A percentile compares a stretch with the other conserved stretches of the same genome.
Evolutionary conservation across 2,329 filamentous ascomycete genomes (phyloP).

Genomic region (Penicillium griseofulvum): DNA sequence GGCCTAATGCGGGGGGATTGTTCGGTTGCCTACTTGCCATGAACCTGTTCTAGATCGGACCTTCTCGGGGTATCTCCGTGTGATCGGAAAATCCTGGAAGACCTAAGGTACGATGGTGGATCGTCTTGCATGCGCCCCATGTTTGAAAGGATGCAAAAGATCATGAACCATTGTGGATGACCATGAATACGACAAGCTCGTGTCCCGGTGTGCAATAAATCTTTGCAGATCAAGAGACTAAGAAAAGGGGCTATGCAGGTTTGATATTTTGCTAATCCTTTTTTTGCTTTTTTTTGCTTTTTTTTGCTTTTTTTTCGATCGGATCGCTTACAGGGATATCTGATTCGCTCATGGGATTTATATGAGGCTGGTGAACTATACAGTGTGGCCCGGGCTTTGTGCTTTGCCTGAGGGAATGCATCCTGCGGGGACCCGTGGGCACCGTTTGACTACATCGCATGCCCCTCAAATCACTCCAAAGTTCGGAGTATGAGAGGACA

Average conservation of each 20-base stretch:
- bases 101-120: conserved; percentile 3
- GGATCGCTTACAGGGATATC: conserved; percentile 1
- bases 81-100: neutral
- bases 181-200: neutral
- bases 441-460: neutral
- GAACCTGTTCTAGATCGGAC: neutral
- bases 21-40: neutral
- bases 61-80: neutral
- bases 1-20: neutral
- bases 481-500: neutral
- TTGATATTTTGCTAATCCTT: neutral
- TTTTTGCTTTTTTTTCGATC: conserved; percentile 19
- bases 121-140: conserved; percentile 7
- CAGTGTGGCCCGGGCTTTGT: neutral
- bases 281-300: conserved; percentile 16
- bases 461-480: neutral
- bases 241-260: conserved; percentile 1
- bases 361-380: conserved; percentile 12
- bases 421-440: neutral
- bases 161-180: neutral
- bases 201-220: neutral
- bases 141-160: neutral
- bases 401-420: neutral
- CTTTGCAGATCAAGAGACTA: neutral
- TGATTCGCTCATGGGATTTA: conserved; percentile 10